These are phyloP conservation scores for Cladophialophora psammophila DNA, from an alignment of 2,329 filamentous ascomycete species.

Conservation along the genomic window DNA sequence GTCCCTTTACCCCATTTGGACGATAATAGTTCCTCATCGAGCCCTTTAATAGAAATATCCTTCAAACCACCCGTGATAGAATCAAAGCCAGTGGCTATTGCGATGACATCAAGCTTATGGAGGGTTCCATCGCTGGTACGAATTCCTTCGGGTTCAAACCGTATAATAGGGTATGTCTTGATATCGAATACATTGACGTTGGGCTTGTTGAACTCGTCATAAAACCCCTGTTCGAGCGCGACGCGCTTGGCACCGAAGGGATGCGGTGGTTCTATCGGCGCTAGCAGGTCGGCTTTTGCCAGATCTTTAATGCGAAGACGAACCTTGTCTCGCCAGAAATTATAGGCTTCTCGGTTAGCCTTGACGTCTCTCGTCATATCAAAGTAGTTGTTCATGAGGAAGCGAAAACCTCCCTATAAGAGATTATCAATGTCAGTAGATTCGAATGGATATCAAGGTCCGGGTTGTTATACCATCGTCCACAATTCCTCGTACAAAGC, in stretches of 20 bases:
- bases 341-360: slow-evolving; percentile 61
- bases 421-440: neutral
- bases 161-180: slow-evolving; percentile 51
- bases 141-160: slow-evolving; percentile 54
- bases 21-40: slow-evolving; percentile 46
- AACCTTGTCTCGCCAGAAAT: slow-evolving; percentile 63
- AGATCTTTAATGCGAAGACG: slow-evolving; percentile 60
- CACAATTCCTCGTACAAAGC: slow-evolving; percentile 59
- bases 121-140: slow-evolving; percentile 47
- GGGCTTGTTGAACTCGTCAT: slow-evolving; percentile 55
- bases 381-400: slow-evolving; percentile 60
- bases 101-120: slow-evolving; percentile 51
- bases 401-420: slow-evolving; percentile 60
- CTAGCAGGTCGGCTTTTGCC: slow-evolving; percentile 60
- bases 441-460: neutral
- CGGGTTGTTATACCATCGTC: slow-evolving; percentile 40
- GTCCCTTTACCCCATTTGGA: slow-evolving; percentile 49
- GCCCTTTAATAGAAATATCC: slow-evolving; percentile 49
- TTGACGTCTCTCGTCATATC: slow-evolving; percentile 57
- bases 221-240: slow-evolving; percentile 59
- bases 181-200: slow-evolving; percentile 57
- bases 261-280: slow-evolving; percentile 60
- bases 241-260: slow-evolving; percentile 62
- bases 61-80: slow-evolving; percentile 52
- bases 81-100: slow-evolving; percentile 55